Base-by-base conservation (phyloP, 768 basidiomycete genomes). In the Crucibulum laeve region DNA sequence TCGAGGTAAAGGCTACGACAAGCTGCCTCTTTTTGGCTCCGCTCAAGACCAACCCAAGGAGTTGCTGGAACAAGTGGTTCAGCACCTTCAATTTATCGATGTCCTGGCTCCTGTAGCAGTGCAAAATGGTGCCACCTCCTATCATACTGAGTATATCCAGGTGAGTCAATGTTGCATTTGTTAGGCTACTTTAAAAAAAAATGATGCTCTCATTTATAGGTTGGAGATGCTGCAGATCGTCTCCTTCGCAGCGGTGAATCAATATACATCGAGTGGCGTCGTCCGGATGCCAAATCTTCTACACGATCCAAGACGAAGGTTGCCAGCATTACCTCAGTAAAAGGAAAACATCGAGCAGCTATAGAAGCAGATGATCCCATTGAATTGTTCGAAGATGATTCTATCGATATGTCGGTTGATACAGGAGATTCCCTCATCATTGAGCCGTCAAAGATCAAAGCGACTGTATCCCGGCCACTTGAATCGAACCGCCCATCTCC, bases 1-100 rank as follows among this genome's bases (percentile, higher is more conserved):
- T 48, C 65, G 59, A 45, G 68, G 68, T 43, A 78, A 69, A 39
- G 70, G 73, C 25, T 68, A 77, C 47, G 69, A 79, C 44, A 47
- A 63, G 26, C 61, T 80, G 33, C 51, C 70, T 3, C 54, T 65
- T 22, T 81, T 77, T 51, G 91, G 84, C 0, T 69, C 68, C 1
- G 79, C 80, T 23, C 70, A 69, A 51, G 53, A 72, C 7, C 50
- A 83, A 33, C 60, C 68, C 2, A 63, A 68, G 4, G 76, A 77
- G 26, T 70, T 85, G 33, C 52, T 79, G 7, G 90, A 92, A 36
- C 72, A 84, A 6, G 67, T 90, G 46, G 70, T 91, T 52, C 73
- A 74, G 50, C 70, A 71, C 19, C 69, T 91, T 11, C 48, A 74
- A 17, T 65, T 68, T 21, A 62, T 77, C 44, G 71, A 78, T 4